phyloP scores from a whole-genome alignment of 176 grass and related monocot genomes.

The Carex scoparia region DNA sequence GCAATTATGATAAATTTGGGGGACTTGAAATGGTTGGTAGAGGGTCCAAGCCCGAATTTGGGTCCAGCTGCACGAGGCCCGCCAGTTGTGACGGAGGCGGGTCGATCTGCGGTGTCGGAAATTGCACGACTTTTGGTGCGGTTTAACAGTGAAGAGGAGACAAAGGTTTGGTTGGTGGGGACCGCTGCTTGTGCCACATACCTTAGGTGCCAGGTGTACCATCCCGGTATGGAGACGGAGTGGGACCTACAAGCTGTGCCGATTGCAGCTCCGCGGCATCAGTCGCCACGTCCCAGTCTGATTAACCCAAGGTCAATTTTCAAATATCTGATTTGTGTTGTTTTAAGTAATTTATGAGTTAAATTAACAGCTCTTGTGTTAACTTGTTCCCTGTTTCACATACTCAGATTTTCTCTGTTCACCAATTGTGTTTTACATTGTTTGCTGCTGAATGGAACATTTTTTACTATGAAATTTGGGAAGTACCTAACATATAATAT shows the following conservation, averaged over 20 bases:
- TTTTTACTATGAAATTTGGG: not conserved
- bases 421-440: not conserved
- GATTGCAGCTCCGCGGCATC: slow-evolving; percentile 27
- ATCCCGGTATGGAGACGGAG: slow-evolving; percentile 62
- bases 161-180: slow-evolving; percentile 56
- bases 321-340: not conserved
- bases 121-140: slow-evolving; percentile 53
- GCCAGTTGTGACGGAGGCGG: slow-evolving; percentile 36
- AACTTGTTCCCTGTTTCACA: not conserved
- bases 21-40: slow-evolving; percentile 71
- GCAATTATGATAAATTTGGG: slow-evolving; percentile 72
- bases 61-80: not conserved
- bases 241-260: slow-evolving; percentile 75
- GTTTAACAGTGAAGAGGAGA: slow-evolving; percentile 24
- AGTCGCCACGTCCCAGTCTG: slow-evolving; percentile 14
- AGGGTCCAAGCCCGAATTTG: slow-evolving; percentile 19
- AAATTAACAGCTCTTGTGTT: not conserved
- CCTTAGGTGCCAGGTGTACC: slow-evolving; percentile 64
- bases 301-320: slow-evolving; percentile 41
- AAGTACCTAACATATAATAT: not conserved
- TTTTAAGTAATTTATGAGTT: not conserved
- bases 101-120: slow-evolving; percentile 52
- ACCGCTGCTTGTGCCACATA: slow-evolving; percentile 70
- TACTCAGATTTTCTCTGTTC: not conserved
- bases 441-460: not conserved